Conservation (phyloP, 2,329 filamentous ascomycete species). For the Fusarium nisikadoi region DNA sequence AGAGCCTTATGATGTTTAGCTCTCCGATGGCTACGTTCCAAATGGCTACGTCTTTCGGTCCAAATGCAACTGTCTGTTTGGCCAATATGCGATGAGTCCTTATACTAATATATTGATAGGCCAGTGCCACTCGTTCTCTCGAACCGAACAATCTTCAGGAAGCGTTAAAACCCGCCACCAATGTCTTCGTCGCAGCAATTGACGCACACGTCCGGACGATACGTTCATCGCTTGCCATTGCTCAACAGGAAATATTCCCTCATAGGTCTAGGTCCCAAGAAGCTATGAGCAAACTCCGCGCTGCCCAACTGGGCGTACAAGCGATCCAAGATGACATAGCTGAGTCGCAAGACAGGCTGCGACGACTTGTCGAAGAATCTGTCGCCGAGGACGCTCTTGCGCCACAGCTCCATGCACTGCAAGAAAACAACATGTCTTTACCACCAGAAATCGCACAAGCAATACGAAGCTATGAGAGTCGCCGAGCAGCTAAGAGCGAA, state of each 20-base stretch:
- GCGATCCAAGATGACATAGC: conserved; percentile 38
- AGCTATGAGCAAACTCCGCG: conserved; percentile 36
- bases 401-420: conserved; percentile 43
- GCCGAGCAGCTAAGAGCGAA: conserved; percentile 40
- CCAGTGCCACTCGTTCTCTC: conserved; percentile 33
- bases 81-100: neutral
- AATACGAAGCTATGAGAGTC: conserved; percentile 41
- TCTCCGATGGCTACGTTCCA: conserved; percentile 45
- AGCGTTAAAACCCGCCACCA: conserved; percentile 38
- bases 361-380: conserved; percentile 38
- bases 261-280: conserved; percentile 44
- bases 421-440: conserved; percentile 43
- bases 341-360: conserved; percentile 31
- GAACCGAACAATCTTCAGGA: conserved; percentile 38
- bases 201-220: conserved; percentile 40
- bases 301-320: conserved; percentile 32
- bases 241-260: conserved; percentile 43
- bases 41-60: conserved; percentile 39
- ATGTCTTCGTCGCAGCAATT: conserved; percentile 34
- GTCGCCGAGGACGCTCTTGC: conserved; percentile 41
- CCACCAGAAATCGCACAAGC: conserved; percentile 44
- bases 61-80: conserved; percentile 32
- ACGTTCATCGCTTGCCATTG: conserved; percentile 36
- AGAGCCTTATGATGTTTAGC: conserved; percentile 46
- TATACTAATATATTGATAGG: conserved; percentile 15